A percentile compares a stretch with the other conserved stretches of the same genome.
phyloP scores from a whole-genome alignment of 2,329 filamentous ascomycete species.

The Magnaporthiopsis poae region DNA sequence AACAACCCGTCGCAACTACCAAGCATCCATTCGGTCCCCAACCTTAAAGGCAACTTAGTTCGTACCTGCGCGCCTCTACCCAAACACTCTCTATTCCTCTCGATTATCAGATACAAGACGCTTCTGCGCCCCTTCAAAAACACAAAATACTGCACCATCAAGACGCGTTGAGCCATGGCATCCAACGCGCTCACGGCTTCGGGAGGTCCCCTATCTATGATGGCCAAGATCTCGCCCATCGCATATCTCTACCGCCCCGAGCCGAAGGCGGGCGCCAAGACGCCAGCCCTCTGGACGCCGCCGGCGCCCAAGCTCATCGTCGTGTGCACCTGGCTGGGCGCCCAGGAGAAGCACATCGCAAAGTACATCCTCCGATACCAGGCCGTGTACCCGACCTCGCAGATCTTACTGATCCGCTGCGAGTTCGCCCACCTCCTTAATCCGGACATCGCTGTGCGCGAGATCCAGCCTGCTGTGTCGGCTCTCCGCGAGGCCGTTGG shows the following conservation, averaged over 20 bases:
- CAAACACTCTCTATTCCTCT: too few relatives aligned
- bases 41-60: too few relatives aligned
- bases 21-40: too few relatives aligned
- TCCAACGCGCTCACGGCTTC: conserved; percentile 15
- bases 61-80: too few relatives aligned
- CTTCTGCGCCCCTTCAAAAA: not conserved
- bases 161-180: conserved; percentile 16
- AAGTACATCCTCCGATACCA: conserved; percentile 41
- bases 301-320: conserved; percentile 35
- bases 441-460: conserved; percentile 20
- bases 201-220: conserved; percentile 22
- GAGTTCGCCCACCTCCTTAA: conserved; percentile 27
- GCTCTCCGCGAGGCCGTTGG: conserved; percentile 25
- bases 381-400: conserved; percentile 31
- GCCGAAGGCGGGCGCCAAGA: not conserved
- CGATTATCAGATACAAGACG: too few relatives aligned
- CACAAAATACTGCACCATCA: not conserved
- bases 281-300: not conserved
- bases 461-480: conserved; percentile 30
- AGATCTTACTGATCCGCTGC: conserved; percentile 37
- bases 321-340: conserved; percentile 41
- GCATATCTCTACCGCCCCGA: conserved; percentile 27
- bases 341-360: conserved; percentile 37
- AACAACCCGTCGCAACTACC: too few relatives aligned
- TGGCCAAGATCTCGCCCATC: conserved; percentile 28